Evolutionary conservation across 1,284 basidiomycete genomes (phyloP), one percentile per base, ranked within the genome.

Genomic region (Leccinum fallax): DNA sequence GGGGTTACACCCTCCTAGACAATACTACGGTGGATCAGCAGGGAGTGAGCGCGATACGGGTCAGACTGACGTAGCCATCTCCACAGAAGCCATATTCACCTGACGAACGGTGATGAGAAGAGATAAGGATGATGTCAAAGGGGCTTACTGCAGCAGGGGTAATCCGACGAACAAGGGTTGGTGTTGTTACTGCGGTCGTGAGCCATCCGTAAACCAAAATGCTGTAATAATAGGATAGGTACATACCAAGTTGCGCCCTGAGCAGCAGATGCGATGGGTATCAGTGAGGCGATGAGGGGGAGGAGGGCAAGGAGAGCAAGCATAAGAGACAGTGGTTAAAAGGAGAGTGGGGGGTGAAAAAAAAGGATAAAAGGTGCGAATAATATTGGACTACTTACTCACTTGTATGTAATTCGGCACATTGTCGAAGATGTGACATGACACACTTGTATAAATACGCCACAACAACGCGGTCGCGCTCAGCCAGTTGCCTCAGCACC

Each of bases 1-100:
- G 9, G 93, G 91, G 69, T 94, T 85, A 76, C 93, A 95, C 10
- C 93, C 93, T 51, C 90, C 90, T 30, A 93, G 78, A 70, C 92
- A 94, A 74, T 86, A 93, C 86, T 89, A 67, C 28, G 32, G 21
- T 28, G 30, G 21, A 53, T 69, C 30, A 66, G 60, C 34, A 60
- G 2, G 53, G 57, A 7, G 51, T 46, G 7, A 28, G 54, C 10
- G 43, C 15, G 51, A 56, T 57, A 40, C 21, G 5, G 28, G 53
- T 36, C 4, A 59, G 59, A 67, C 80, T 58, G 65, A 87, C 86
- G 57, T 77, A 72, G 53, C 81, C 86, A 16, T 74, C 77, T 5
- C 89, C 88, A 69, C 91, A 93, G 69, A 85, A 92, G 4, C 90
- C 90, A 66, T 83, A 91, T 80, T 90, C 85, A 71, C 88, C 89